Evolutionary conservation across 139 green algal genomes (phyloP), one percentile per base, ranked within the genome.

Genomic region (Micractinium sp.): DNA sequence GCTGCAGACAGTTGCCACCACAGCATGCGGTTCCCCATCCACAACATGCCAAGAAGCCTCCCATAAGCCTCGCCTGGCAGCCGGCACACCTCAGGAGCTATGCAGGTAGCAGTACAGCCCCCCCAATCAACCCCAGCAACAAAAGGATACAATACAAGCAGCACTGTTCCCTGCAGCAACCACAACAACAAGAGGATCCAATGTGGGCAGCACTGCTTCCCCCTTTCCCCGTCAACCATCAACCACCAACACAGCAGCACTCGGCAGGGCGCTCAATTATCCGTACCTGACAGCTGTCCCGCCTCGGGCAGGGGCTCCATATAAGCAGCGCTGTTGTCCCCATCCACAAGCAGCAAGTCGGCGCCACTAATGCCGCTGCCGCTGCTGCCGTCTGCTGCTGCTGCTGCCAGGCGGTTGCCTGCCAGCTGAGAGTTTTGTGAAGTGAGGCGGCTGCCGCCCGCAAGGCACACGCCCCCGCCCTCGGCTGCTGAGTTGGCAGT

Each of bases 381-480:
- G 39, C 31, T 29, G 71, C 29, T 61, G 38, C 83, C 38, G 19
- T 0, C 73, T 20, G 19, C 47, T 47, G 33, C n/a, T 19, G 27
- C 23, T 41, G 53, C 56, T 0, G 41, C 15, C 79, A 85, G 66
- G 0, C 0, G 27, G 39, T 91, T 91, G 81, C 83, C 39, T 36
- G 33, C 38, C 56, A 91, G 39, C 29, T 31, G 14, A 14, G 66
- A 91, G 75, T 27, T 13, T 0, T 7, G 3, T 36, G 83, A 66
- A 14, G 66, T 41, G 35, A 91, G 60, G 36, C 74, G 74, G 33
- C 38, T 71, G 53, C 85, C 89, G 67, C 35, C 84, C 9, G 56
- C 73, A 9, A 92, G 61, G 60, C n/a, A 82, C 23, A 92, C 69
- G 39, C 89, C 89, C 19, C 61, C 89, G 60, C 82, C 89, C 36